Conservation (phyloP, 441 rosid genomes). For the Pelargonium fulgidum region DNA sequence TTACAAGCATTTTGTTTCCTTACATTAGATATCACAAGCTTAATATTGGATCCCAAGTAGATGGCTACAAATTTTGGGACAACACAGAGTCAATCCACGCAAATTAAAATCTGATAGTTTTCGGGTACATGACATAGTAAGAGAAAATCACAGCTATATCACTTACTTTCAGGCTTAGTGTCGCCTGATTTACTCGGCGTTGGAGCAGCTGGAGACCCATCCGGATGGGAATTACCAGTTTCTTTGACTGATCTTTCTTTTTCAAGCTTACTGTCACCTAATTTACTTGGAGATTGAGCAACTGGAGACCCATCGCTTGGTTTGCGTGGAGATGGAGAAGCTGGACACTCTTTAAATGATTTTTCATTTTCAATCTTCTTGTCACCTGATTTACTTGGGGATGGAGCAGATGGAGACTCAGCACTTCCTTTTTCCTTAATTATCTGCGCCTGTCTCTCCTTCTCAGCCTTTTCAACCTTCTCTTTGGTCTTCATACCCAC, state of each 20-base stretch:
- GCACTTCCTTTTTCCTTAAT: not conserved
- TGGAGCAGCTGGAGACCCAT: constrained; percentile 5
- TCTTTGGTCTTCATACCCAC: constrained; percentile 39
- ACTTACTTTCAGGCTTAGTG: not conserved
- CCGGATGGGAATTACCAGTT: not conserved
- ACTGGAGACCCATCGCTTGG: too few relatives aligned
- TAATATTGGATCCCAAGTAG: not conserved
- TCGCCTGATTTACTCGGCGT: not conserved
- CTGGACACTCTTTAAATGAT: too few relatives aligned
- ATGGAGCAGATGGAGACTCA: not conserved
- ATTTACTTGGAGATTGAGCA: too few relatives aligned
- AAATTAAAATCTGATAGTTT: not conserved
- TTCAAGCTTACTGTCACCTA: not conserved
- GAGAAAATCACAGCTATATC: not conserved
- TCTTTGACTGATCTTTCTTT: not conserved
- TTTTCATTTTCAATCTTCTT: too few relatives aligned
- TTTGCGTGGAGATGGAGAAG: too few relatives aligned
- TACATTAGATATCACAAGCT: not conserved
- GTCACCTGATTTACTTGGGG: too few relatives aligned
- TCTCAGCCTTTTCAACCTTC: constrained; percentile 41
- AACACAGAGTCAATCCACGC: not conserved
- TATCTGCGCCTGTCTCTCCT: constrained; percentile 30
- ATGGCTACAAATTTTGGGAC: not conserved
- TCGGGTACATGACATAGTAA: not conserved
- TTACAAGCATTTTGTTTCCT: not conserved